phyloP scores from a whole-genome alignment of 2,329 filamentous ascomycete species.

The Xylariaceae sp. region DNA sequence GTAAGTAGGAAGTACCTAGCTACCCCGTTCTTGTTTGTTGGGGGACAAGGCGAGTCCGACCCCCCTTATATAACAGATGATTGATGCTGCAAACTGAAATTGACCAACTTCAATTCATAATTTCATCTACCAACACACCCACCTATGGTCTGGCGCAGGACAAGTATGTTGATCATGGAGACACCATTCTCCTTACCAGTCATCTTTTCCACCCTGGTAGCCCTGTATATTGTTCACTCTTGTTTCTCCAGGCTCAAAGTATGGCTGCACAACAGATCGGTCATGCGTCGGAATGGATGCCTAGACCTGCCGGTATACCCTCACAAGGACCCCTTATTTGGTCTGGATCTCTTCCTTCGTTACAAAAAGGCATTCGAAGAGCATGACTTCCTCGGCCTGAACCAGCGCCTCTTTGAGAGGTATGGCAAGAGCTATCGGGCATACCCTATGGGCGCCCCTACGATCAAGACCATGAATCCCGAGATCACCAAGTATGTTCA shows the following conservation, averaged over 20 bases:
- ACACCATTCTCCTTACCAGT: background rate
- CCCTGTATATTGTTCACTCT: background rate
- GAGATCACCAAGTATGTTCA: slow-evolving; percentile 14
- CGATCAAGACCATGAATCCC: slow-evolving; percentile 13
- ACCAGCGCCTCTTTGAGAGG: slow-evolving; percentile 8
- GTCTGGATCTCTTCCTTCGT: slow-evolving; percentile 18
- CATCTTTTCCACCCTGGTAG: background rate
- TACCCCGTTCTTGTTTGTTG: background rate
- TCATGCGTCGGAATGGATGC: slow-evolving; percentile 11
- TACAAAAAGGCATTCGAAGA: slow-evolving; percentile 15
- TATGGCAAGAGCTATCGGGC: slow-evolving; percentile 9
- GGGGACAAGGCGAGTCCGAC: background rate
- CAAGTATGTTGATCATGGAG: background rate
- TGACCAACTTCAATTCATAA: background rate
- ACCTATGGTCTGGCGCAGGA: no score
- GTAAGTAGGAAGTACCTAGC: background rate
- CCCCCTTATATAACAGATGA: background rate
- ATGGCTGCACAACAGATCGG: slow-evolving; percentile 6
- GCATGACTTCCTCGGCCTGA: slow-evolving; percentile 14
- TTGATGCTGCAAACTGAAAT: background rate
- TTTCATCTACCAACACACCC: background rate
- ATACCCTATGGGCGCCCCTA: slow-evolving; percentile 4
- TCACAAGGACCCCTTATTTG: slow-evolving; percentile 21
- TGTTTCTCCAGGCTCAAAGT: background rate
- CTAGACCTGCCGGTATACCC: slow-evolving; percentile 15